A percentile compares a stretch with the other conserved stretches of the same genome.
phyloP scores from a whole-genome alignment of 1,284 basidiomycete species.

The Ustilago esculenta region DNA sequence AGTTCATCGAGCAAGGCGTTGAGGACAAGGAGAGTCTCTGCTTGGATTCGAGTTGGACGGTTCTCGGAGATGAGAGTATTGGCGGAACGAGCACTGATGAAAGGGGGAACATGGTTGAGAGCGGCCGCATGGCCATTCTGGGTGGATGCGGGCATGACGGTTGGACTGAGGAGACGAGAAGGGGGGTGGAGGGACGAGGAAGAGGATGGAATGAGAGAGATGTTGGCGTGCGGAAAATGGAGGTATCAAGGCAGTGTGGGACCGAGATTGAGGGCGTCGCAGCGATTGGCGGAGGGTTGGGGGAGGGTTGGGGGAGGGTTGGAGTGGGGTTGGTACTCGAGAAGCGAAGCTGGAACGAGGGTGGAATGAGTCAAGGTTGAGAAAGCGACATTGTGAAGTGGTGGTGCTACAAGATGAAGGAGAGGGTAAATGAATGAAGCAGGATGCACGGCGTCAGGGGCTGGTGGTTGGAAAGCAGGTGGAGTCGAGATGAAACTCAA shows the following conservation, averaged over 20 bases:
- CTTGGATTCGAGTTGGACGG: constrained; percentile 60
- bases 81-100: constrained; percentile 58
- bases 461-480: background rate
- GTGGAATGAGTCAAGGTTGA: background rate
- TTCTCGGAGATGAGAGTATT: constrained; percentile 59
- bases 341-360: background rate
- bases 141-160: constrained; percentile 14
- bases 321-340: background rate
- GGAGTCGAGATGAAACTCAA: background rate
- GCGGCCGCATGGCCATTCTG: constrained; percentile 1
- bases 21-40: constrained; percentile 52
- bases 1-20: constrained; percentile 60
- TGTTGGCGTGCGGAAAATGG: too few relatives aligned
- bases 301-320: background rate
- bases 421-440: background rate
- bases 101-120: constrained; percentile 31
- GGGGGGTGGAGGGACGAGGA: too few relatives aligned
- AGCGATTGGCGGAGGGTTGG: too few relatives aligned
- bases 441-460: constrained; percentile 11
- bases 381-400: constrained; percentile 9
- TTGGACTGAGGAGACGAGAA: too few relatives aligned
- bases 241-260: too few relatives aligned
- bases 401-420: constrained; percentile 1
- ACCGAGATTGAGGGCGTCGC: too few relatives aligned
- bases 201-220: too few relatives aligned